Evolutionary conservation across 306 rosid genomes (phyloP).

Genomic region (Astragalus membranaceus): DNA sequence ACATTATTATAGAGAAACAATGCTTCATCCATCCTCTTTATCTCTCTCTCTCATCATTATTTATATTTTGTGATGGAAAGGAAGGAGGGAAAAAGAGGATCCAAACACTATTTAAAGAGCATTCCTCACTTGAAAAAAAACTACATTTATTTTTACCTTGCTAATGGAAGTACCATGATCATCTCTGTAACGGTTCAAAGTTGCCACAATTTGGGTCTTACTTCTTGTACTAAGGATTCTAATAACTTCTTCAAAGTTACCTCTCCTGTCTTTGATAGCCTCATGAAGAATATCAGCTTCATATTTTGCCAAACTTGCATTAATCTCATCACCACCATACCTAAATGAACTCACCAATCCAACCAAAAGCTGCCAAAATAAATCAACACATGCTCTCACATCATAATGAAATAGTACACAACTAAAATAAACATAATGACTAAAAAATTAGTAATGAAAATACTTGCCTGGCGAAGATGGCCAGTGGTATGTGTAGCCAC

Average conservation of each 20-base stretch:
- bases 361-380: constrained; percentile 43
- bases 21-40: too few relatives aligned
- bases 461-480: constrained; percentile 50
- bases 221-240: constrained; percentile 42
- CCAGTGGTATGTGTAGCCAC: constrained; percentile 58
- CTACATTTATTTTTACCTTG: too few relatives aligned
- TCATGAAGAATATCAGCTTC: constrained; percentile 61
- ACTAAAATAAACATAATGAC: too few relatives aligned
- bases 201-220: constrained; percentile 10
- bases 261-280: constrained; percentile 39
- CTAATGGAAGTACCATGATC: constrained; percentile 43
- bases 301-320: constrained; percentile 31
- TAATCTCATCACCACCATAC: constrained; percentile 34
- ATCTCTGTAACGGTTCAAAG: constrained; percentile 60
- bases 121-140: too few relatives aligned
- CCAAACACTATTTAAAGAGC: too few relatives aligned
- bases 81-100: too few relatives aligned
- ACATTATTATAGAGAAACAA: too few relatives aligned
- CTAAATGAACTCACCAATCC: constrained; percentile 43
- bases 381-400: neutral
- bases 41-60: too few relatives aligned
- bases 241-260: constrained; percentile 44
- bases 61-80: too few relatives aligned
- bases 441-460: too few relatives aligned
- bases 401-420: neutral